Percentiles rank a stretch among this genome's conserved stretches.
These are phyloP conservation scores for Cyberlindnera americana DNA, from an alignment of 805 yeast species.

Conservation along the genomic window DNA sequence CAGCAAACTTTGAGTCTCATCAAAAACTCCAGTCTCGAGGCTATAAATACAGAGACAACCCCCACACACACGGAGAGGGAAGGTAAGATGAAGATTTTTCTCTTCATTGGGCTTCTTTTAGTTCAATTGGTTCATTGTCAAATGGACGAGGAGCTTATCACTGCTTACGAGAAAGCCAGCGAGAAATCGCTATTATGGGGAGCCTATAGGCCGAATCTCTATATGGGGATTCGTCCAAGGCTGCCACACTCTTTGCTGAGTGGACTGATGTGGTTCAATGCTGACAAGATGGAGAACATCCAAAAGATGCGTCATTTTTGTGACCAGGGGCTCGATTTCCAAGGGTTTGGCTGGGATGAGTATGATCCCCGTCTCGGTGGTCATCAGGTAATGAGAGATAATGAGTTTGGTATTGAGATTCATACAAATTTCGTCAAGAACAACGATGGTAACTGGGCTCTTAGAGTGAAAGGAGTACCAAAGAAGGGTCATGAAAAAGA, in stretches of 20 bases:
- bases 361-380: conserved; percentile 93
- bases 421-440: conserved; percentile 75
- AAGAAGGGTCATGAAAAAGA: conserved; percentile 43
- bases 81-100: neutral
- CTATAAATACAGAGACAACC: neutral
- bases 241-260: conserved; percentile 69
- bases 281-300: conserved; percentile 52
- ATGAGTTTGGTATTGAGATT: conserved; percentile 56
- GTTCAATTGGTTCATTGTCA: neutral
- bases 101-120: neutral
- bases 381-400: conserved; percentile 66
- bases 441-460: conserved; percentile 75
- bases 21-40: neutral
- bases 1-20: neutral
- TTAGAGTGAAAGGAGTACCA: conserved; percentile 66
- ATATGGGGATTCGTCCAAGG: conserved; percentile 82
- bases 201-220: conserved; percentile 83
- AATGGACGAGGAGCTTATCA: conserved; percentile 5
- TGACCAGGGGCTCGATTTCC: conserved; percentile 66
- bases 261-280: conserved; percentile 87
- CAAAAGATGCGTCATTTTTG: conserved; percentile 66
- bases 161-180: conserved; percentile 33
- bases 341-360: conserved; percentile 77
- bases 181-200: conserved; percentile 76
- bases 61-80: neutral